These are phyloP conservation scores for Albizia julibrissin DNA, from an alignment of 306 rosid genomes.

Conservation along the genomic window DNA sequence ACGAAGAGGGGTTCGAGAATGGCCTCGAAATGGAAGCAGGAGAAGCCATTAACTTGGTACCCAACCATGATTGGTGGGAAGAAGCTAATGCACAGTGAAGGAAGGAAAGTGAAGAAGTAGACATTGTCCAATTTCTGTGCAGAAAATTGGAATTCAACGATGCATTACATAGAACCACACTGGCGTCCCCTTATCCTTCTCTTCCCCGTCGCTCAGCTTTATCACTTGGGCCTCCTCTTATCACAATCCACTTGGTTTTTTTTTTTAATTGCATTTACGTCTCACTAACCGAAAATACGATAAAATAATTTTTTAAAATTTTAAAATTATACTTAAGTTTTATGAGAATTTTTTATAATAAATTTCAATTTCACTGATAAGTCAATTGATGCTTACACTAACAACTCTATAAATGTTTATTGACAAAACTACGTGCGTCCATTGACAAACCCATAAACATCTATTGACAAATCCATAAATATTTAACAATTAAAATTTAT, in stretches of 20 bases:
- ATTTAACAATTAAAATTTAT: too few species aligned
- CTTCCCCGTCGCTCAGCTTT: not conserved
- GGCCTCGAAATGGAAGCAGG: constrained; percentile 8
- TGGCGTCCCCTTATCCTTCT: constrained; percentile 16
- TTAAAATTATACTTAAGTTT: too few species aligned
- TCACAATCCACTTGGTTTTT: not conserved
- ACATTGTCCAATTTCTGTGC: constrained; percentile 33
- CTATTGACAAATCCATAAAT: too few species aligned
- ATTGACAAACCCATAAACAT: too few species aligned
- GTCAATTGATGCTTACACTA: too few species aligned
- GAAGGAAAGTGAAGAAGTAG: constrained; percentile 44
- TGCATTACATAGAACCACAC: not conserved
- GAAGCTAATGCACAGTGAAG: constrained; percentile 43
- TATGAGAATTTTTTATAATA: too few species aligned
- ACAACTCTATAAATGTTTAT: too few species aligned
- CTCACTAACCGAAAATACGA: too few species aligned
- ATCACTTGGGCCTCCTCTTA: not conserved
- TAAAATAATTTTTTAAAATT: too few species aligned
- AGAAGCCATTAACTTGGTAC: constrained; percentile 20
- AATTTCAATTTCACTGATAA: too few species aligned
- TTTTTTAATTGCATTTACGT: too few species aligned
- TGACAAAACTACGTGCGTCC: too few species aligned
- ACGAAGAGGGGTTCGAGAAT: not conserved
- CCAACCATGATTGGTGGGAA: constrained; percentile 37
- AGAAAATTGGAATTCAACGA: not conserved